Percentiles rank a stretch among this genome's conserved stretches.
These are phyloP conservation scores for Prinsepia uniflora DNA, from an alignment of 306 rosid genomes.

Conservation along the genomic window DNA sequence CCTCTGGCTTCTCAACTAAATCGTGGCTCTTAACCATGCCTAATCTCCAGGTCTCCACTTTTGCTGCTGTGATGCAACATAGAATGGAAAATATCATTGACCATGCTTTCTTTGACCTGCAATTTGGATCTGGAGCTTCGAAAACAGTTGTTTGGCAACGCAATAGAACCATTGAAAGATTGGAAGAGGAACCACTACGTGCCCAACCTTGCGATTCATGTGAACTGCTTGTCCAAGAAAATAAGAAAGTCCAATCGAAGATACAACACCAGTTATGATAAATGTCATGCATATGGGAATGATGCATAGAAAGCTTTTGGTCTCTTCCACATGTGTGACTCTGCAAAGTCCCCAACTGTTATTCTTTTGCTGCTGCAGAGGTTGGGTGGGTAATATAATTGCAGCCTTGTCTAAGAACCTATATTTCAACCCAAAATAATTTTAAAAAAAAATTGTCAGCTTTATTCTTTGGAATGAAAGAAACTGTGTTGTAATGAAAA, in stretches of 20 bases:
- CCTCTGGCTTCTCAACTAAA: slow-evolving; percentile 17
- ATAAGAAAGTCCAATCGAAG: slow-evolving; percentile 24
- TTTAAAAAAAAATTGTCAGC: background rate
- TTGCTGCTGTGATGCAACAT: slow-evolving; percentile 36
- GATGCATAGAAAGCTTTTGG: slow-evolving; percentile 15
- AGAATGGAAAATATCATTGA: slow-evolving; percentile 19
- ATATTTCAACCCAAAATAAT: background rate
- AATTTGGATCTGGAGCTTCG: background rate
- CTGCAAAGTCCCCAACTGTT: slow-evolving; percentile 32
- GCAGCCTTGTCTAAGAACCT: slow-evolving; percentile 41
- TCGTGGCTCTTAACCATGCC: slow-evolving; percentile 18
- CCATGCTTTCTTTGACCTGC: background rate
- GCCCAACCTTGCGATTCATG: slow-evolving; percentile 28
- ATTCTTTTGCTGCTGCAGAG: slow-evolving; percentile 8
- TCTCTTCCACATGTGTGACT: slow-evolving; percentile 35
- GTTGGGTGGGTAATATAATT: background rate
- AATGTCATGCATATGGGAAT: slow-evolving; percentile 22
- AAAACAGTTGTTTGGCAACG: background rate
- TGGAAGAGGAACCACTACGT: slow-evolving; percentile 19
- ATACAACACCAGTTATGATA: slow-evolving; percentile 17
- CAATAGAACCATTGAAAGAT: slow-evolving; percentile 19
- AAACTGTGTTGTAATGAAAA: background rate
- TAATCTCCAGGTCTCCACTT: slow-evolving; percentile 28
- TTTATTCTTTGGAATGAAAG: background rate
- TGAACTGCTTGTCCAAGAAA: slow-evolving; percentile 26